Evolutionary conservation across 2,329 filamentous ascomycete genomes (phyloP).

Genomic region (Paracorniculantispora psalliotae): DNA sequence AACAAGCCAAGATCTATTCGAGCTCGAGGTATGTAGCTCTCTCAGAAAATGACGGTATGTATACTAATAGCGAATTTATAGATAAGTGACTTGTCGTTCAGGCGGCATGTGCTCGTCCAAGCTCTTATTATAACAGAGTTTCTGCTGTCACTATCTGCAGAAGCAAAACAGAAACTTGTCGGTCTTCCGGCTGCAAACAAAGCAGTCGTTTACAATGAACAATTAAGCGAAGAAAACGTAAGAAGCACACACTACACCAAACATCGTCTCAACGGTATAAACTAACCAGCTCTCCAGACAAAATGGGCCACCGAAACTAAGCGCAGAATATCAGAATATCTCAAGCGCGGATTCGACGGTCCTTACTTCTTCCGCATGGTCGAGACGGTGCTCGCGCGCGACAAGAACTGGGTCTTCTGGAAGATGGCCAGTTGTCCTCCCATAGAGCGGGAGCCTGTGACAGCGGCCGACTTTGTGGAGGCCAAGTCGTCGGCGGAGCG

Average conservation of each 20-base stretch:
- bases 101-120: conserved; percentile 91
- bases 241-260: background rate
- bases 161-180: conserved; percentile 73
- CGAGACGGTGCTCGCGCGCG: conserved; percentile 87
- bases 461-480: conserved; percentile 61
- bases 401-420: conserved; percentile 99
- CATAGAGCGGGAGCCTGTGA: conserved; percentile 72
- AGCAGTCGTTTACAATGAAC: conserved; percentile 75
- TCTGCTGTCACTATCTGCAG: conserved; percentile 79
- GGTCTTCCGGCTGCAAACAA: conserved; percentile 68
- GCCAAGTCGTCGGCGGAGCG: conserved; percentile 63
- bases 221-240: conserved; percentile 80
- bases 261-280: too few relatives aligned
- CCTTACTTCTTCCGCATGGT: conserved; percentile 96
- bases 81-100: conserved; percentile 91
- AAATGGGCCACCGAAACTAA: conserved; percentile 83
- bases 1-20: conserved; percentile 94
- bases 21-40: conserved; percentile 65
- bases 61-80: conserved; percentile 32
- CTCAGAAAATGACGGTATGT: background rate
- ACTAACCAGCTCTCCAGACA: conserved; percentile 42
- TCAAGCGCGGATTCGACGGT: conserved; percentile 75
- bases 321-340: conserved; percentile 71
- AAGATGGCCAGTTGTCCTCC: conserved; percentile 90
- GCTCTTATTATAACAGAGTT: conserved; percentile 94